phyloP scores from a whole-genome alignment of 345 rosid species.

The Balakata baccata region DNA sequence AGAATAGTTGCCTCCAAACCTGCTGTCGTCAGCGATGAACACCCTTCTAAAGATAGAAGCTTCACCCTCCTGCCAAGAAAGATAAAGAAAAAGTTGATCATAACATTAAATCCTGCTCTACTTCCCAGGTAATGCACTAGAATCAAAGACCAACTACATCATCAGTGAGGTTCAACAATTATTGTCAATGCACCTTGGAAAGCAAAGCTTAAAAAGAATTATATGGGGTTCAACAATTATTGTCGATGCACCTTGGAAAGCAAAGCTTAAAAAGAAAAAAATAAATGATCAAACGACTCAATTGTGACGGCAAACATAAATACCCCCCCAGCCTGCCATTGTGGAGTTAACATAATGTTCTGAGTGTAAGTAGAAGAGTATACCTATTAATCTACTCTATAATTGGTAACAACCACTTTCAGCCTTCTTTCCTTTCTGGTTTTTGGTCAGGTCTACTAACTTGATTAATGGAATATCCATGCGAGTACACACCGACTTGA shows the following conservation, averaged over 20 bases:
- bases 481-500: neutral
- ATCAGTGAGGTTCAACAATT: neutral
- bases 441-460: neutral
- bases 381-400: neutral
- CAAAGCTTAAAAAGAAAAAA: neutral
- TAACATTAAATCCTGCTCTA: no score
- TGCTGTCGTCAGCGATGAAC: conserved; percentile 69
- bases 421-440: neutral
- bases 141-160: no score
- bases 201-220: no score
- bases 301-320: neutral
- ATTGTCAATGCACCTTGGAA: neutral
- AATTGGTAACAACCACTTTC: neutral
- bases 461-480: neutral
- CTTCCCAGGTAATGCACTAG: neutral
- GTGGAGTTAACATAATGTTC: neutral
- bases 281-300: neutral
- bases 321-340: neutral
- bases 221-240: no score
- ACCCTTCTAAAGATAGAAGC: conserved; percentile 71
- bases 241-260: no score
- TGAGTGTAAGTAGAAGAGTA: neutral
- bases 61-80: conserved; percentile 60
- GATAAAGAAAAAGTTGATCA: neutral
- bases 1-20: conserved; percentile 71